Evolutionary conservation across 202 grass and related monocot species (phyloP).

Genomic region (Carex arenaria): DNA sequence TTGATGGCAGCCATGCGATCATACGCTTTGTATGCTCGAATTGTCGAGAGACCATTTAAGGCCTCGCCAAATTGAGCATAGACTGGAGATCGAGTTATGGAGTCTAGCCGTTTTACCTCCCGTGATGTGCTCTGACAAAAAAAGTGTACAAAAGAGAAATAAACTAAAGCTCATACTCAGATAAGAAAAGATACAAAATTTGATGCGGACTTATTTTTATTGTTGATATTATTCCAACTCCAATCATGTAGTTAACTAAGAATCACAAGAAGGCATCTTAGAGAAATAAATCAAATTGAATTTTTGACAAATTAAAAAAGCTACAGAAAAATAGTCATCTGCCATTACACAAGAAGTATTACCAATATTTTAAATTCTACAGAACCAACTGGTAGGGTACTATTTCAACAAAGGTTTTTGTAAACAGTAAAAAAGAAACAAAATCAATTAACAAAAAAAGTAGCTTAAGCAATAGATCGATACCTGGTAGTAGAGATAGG

Average conservation of each 20-base stretch:
- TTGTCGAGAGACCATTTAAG: constrained; percentile 93
- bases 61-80: constrained; percentile 95
- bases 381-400: not conserved
- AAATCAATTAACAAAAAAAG: constrained; percentile 6
- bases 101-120: constrained; percentile 94
- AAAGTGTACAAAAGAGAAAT: constrained; percentile 18
- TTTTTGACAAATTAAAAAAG: not conserved
- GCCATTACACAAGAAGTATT: not conserved
- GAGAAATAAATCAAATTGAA: not conserved
- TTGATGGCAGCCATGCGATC: constrained; percentile 95
- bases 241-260: not conserved
- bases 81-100: constrained; percentile 91
- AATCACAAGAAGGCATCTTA: not conserved
- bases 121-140: constrained; percentile 68
- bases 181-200: not conserved
- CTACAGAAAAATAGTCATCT: not conserved
- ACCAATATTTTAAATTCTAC: constrained; percentile 13
- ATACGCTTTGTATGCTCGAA: constrained; percentile 92
- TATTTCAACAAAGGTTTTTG: not conserved
- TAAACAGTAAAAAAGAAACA: not conserved
- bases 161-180: not conserved
- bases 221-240: not conserved
- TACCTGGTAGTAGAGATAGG: constrained; percentile 99
- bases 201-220: not conserved
- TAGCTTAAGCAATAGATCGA: constrained; percentile 15